phyloP scores from a whole-genome alignment of 2,329 filamentous ascomycete genomes.

The Clarireedia hainanense region DNA sequence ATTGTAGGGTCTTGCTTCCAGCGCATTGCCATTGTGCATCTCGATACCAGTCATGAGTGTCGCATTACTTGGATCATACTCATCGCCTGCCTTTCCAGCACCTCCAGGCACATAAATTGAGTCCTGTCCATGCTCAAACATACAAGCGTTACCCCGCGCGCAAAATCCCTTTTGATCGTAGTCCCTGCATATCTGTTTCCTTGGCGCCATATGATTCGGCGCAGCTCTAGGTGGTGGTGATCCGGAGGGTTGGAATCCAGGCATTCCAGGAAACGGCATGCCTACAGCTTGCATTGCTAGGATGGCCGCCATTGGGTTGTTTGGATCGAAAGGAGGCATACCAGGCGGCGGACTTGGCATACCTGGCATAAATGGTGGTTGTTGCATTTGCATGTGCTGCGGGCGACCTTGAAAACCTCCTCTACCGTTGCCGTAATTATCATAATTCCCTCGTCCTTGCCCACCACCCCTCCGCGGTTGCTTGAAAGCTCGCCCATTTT shows the following conservation, averaged over 20 bases:
- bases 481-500: conserved; percentile 45
- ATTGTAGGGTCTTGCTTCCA: neutral
- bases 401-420: conserved; percentile 22
- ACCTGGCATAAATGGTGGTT: conserved; percentile 15
- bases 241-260: conserved; percentile 25
- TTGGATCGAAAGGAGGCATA: conserved; percentile 47
- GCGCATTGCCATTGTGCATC: conserved; percentile 11
- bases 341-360: conserved; percentile 23
- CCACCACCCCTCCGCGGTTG: conserved; percentile 47
- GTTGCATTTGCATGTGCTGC: conserved; percentile 16
- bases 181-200: conserved; percentile 49
- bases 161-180: conserved; percentile 70
- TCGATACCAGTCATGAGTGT: conserved; percentile 31
- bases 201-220: conserved; percentile 14
- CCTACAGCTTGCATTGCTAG: conserved; percentile 53
- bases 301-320: conserved; percentile 53
- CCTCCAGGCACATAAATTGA: conserved; percentile 32
- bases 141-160: conserved; percentile 56
- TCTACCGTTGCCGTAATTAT: conserved; percentile 28
- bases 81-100: conserved; percentile 26
- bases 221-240: conserved; percentile 1
- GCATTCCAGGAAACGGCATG: conserved; percentile 38
- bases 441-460: conserved; percentile 32
- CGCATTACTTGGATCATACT: conserved; percentile 53
- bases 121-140: conserved; percentile 59